phyloP scores from a whole-genome alignment of 768 basidiomycete species.

The Tricholoma flavovirens region DNA sequence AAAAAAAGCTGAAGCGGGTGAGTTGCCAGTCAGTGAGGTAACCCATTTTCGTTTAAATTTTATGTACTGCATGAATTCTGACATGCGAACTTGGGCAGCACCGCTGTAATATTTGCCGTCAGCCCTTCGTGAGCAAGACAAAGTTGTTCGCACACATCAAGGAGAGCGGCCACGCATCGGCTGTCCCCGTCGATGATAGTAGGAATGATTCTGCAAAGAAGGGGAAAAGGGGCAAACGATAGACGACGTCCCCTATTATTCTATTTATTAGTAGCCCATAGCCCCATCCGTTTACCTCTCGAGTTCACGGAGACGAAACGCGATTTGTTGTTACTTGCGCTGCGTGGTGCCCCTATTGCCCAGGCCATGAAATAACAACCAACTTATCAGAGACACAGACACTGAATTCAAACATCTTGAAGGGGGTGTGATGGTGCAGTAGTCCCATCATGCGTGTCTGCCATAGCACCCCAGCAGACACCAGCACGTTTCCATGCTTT shows the following conservation, averaged over 20 bases:
- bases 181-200: conserved; percentile 25
- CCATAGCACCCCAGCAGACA: no score
- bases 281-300: no score
- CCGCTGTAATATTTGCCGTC: conserved; percentile 67
- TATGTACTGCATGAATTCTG: neutral
- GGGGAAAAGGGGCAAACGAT: conserved; percentile 32
- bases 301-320: no score
- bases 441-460: no score
- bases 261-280: no score
- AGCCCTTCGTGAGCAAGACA: conserved; percentile 59
- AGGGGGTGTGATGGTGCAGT: no score
- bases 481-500: no score
- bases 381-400: neutral
- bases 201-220: conserved; percentile 26
- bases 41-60: neutral
- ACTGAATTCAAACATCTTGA: neutral
- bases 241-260: no score
- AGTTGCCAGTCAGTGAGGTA: conserved; percentile 18
- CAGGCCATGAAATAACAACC: neutral
- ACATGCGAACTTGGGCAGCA: conserved; percentile 20
- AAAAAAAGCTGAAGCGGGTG: conserved; percentile 50
- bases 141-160: conserved; percentile 72
- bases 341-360: neutral
- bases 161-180: conserved; percentile 64
- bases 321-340: no score